Percentiles rank a stretch among this genome's conserved stretches.
These are phyloP conservation scores for Lactarius vividus DNA, from an alignment of 768 basidiomycete genomes.

Conservation along the genomic window DNA sequence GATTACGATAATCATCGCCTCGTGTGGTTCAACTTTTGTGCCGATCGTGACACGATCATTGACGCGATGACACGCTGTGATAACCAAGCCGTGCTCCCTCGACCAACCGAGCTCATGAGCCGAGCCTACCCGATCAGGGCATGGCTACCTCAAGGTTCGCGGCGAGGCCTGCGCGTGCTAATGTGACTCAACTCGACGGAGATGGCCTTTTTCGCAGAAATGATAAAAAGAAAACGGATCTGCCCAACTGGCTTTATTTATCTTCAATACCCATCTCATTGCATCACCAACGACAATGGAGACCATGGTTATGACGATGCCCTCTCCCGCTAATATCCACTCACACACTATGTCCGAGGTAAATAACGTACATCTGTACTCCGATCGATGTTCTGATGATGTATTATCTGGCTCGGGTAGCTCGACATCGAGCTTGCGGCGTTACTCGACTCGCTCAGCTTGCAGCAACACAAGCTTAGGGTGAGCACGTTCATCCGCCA, in stretches of 20 bases:
- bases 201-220: background rate
- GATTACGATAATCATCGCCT: slow-evolving; percentile 21
- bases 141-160: slow-evolving; percentile 17
- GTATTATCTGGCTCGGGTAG: slow-evolving; percentile 6
- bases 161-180: slow-evolving; percentile 18
- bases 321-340: slow-evolving; percentile 16
- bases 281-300: slow-evolving; percentile 16
- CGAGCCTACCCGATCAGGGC: slow-evolving; percentile 24
- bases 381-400: background rate
- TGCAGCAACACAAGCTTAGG: slow-evolving; percentile 24
- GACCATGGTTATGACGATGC: slow-evolving; percentile 27
- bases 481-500: slow-evolving; percentile 14
- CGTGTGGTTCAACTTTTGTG: slow-evolving; percentile 1
- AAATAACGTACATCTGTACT: background rate
- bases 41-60: slow-evolving; percentile 14
- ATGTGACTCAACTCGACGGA: slow-evolving; percentile 13
- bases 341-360: slow-evolving; percentile 25
- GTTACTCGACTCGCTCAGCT: slow-evolving; percentile 25
- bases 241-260: background rate
- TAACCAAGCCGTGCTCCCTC: background rate
- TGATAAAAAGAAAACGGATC: slow-evolving; percentile 12
- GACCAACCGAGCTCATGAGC: slow-evolving; percentile 10
- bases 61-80: slow-evolving; percentile 2
- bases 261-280: background rate
- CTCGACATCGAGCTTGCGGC: slow-evolving; percentile 26